Percentiles rank a stretch among this genome's conserved stretches.
Evolutionary conservation across 805 yeast species (phyloP).

Genomic region (Candida taoyuanica): DNA sequence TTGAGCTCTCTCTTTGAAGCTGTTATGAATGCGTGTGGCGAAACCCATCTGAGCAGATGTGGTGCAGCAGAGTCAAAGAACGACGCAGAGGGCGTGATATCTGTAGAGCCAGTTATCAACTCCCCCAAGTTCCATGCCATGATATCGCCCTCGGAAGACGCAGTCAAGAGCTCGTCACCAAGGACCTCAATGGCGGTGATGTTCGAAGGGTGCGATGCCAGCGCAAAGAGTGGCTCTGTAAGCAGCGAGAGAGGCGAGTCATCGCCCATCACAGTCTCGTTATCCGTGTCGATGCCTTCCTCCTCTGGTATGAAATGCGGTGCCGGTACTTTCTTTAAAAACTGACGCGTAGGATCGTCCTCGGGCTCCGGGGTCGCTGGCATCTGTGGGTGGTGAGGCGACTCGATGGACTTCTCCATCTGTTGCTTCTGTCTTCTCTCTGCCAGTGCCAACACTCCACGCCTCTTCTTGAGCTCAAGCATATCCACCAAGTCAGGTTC

Average conservation of each 20-base stretch:
- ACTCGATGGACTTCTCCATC: constrained; percentile 1
- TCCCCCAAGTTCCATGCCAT: constrained; percentile 6
- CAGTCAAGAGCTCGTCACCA: constrained; percentile 6
- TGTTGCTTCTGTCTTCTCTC: constrained; percentile 3
- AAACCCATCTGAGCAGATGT: constrained; percentile 3
- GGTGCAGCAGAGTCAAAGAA: constrained; percentile 3
- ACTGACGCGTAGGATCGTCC: too few relatives aligned
- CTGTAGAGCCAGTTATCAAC: constrained; percentile 1
- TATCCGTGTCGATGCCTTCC: constrained; percentile 7
- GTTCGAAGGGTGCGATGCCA: constrained; percentile 8
- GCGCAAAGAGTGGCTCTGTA: constrained; percentile 4
- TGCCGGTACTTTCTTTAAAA: too few relatives aligned
- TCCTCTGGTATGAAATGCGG: too few relatives aligned
- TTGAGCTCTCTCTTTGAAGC: constrained; percentile 1
- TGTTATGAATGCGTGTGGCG: constrained; percentile 1
- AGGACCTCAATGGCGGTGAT: constrained; percentile 2
- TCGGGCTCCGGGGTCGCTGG: constrained; percentile 11
- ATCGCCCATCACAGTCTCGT: constrained; percentile 10
- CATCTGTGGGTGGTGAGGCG: too few relatives aligned
- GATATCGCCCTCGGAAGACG: constrained; percentile 12
- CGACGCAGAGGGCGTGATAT: neutral
- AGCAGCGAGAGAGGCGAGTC: constrained; percentile 2
- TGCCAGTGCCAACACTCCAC: constrained; percentile 8
- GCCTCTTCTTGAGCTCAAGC: constrained; percentile 11
- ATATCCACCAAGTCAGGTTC: constrained; percentile 8